Evolutionary conservation across 192 early-diverging fungal genomes (phyloP).

Genomic region (Backusella liffmaniae): DNA sequence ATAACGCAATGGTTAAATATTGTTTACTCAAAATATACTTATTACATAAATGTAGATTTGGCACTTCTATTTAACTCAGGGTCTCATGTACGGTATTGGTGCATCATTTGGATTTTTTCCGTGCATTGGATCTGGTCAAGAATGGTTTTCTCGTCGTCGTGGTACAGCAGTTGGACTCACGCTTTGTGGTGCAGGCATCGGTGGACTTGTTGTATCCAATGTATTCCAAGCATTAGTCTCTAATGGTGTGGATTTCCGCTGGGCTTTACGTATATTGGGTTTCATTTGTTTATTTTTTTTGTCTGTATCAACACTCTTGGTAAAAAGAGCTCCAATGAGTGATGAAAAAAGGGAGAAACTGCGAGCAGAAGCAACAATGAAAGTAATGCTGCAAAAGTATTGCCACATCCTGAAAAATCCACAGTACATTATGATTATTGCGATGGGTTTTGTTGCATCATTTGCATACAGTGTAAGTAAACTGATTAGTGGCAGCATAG

Average conservation of each 20-base stretch:
- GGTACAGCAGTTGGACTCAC: constrained; percentile 39
- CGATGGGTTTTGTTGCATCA: not conserved
- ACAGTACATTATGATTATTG: not conserved
- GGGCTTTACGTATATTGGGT: constrained; percentile 63
- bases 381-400: not conserved
- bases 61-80: constrained; percentile 53
- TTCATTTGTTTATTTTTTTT: constrained; percentile 51
- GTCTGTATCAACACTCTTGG: constrained; percentile 19
- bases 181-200: constrained; percentile 39
- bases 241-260: constrained; percentile 46
- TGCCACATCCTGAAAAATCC: not conserved
- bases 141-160: constrained; percentile 39
- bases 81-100: constrained; percentile 40
- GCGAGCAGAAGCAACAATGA: not conserved
- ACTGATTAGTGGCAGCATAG: not conserved
- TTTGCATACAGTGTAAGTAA: constrained; percentile 2
- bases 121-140: constrained; percentile 33
- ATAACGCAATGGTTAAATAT: not conserved
- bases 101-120: constrained; percentile 42
- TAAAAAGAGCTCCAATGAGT: constrained; percentile 12
- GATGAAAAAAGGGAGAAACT: not conserved
- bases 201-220: constrained; percentile 49
- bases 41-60: constrained; percentile 24
- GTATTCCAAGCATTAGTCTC: constrained; percentile 58
- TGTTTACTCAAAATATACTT: not conserved